Percentiles rank a stretch among this genome's conserved stretches.
phyloP scores from a whole-genome alignment of 495 filamentous ascomycete genomes.

The Penicillium taxi region DNA sequence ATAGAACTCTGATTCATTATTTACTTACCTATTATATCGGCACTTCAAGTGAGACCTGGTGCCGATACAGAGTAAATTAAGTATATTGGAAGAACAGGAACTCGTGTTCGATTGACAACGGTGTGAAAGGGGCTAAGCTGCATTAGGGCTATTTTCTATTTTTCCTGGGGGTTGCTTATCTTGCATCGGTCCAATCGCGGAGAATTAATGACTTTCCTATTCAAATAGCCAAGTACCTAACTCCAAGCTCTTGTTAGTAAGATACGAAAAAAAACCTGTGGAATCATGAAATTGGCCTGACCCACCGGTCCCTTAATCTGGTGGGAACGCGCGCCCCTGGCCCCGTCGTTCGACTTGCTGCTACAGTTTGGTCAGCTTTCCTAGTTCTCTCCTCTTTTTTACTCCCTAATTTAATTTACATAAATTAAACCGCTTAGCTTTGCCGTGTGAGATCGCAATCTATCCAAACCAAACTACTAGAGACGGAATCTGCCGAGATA shows the following conservation, averaged over 20 bases:
- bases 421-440: not conserved
- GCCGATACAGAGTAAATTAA: not conserved
- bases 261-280: not conserved
- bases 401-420: too few species aligned
- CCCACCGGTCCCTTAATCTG: slow-evolving; percentile 22
- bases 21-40: too few species aligned
- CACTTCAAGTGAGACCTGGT: not conserved
- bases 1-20: too few species aligned
- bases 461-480: too few species aligned
- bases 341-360: slow-evolving; percentile 18
- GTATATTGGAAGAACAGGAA: slow-evolving; percentile 1
- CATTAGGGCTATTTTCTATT: slow-evolving; percentile 8
- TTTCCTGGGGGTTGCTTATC: slow-evolving; percentile 17
- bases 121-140: slow-evolving; percentile 5
- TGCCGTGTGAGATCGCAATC: not conserved
- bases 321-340: slow-evolving; percentile 9
- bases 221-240: not conserved
- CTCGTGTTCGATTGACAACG: slow-evolving; percentile 14
- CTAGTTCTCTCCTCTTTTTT: too few species aligned
- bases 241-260: not conserved
- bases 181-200: slow-evolving; percentile 13
- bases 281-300: too few species aligned
- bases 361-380: too few species aligned
- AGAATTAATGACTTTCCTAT: slow-evolving; percentile 2
- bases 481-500: too few species aligned